Evolutionary conservation across 2,329 filamentous ascomycete genomes (phyloP).

Genomic region (Pochonia chlamydosporia): DNA sequence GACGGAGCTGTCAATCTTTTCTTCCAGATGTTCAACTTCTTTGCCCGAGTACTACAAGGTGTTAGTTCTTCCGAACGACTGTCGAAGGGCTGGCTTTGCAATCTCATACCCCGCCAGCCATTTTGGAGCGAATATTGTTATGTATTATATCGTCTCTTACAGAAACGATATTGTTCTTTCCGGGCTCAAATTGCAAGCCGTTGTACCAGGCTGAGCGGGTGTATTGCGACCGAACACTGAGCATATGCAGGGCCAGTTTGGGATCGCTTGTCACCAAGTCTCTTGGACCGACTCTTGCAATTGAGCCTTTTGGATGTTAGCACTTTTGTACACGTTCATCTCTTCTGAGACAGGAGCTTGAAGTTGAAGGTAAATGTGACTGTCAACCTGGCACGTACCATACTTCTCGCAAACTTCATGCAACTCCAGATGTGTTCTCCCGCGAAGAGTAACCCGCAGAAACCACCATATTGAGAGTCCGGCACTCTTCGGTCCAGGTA

Average conservation of each 20-base stretch:
- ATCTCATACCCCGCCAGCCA: constrained; percentile 40
- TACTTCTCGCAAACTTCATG: constrained; percentile 29
- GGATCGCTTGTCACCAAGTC: constrained; percentile 40
- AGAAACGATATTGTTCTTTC: constrained; percentile 44
- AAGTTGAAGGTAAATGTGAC: too few relatives aligned
- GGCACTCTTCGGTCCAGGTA: constrained; percentile 32
- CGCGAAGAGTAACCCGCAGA: constrained; percentile 22
- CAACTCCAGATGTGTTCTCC: constrained; percentile 28
- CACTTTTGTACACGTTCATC: too few relatives aligned
- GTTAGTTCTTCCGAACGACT: constrained; percentile 14
- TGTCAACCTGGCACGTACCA: constrained; percentile 16
- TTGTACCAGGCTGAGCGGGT: constrained; percentile 37
- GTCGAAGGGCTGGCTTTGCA: constrained; percentile 13
- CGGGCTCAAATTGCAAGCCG: constrained; percentile 42
- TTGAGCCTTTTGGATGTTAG: constrained; percentile 15
- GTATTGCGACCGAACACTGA: constrained; percentile 30
- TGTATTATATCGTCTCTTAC: constrained; percentile 39
- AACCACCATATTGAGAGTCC: constrained; percentile 36
- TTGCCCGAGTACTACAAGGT: constrained; percentile 42
- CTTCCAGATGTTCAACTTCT: constrained; percentile 40
- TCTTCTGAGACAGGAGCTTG: too few relatives aligned
- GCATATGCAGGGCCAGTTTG: constrained; percentile 35
- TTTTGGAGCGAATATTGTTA: constrained; percentile 37
- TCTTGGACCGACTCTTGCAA: constrained; percentile 32
- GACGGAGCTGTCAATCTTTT: constrained; percentile 21